Evolutionary conservation across 805 yeast genomes (phyloP).

Genomic region (Nakazawaea sp.): DNA sequence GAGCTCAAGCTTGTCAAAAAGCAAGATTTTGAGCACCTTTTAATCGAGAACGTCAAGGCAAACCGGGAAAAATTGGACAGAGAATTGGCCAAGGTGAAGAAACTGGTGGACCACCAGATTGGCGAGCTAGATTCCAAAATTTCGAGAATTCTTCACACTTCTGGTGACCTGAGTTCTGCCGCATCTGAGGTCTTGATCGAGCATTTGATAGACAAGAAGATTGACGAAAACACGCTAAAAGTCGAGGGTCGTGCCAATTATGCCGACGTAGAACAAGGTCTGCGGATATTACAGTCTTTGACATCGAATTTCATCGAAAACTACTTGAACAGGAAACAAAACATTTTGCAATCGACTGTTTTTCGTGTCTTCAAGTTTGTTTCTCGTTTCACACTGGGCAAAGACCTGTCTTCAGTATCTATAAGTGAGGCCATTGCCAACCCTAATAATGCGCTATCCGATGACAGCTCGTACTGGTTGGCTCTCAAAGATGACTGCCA

Average conservation of each 20-base stretch:
- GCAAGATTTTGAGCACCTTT: conserved; percentile 7
- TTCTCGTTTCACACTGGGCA: background rate
- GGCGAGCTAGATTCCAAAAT: background rate
- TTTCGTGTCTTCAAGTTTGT: conserved; percentile 11
- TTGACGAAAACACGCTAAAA: conserved; percentile 3
- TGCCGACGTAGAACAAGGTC: conserved; percentile 9
- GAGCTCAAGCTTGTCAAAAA: conserved; percentile 9
- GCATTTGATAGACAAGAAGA: conserved; percentile 3
- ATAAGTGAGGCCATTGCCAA: background rate
- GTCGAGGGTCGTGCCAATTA: conserved; percentile 7
- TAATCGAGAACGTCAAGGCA: conserved; percentile 6
- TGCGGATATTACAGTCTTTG: background rate
- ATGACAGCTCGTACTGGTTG: conserved; percentile 7
- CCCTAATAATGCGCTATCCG: conserved; percentile 3
- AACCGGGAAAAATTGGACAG: conserved; percentile 7
- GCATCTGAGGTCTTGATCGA: conserved; percentile 4
- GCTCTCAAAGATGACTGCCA: conserved; percentile 3
- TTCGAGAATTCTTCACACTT: background rate
- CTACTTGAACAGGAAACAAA: conserved; percentile 4
- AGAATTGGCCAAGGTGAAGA: conserved; percentile 4
- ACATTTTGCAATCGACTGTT: background rate
- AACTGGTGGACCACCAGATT: conserved; percentile 2
- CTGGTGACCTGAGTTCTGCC: background rate
- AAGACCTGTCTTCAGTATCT: background rate
- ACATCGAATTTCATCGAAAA: conserved; percentile 2